Percentiles rank a stretch among this genome's conserved stretches.
Evolutionary conservation across 2,329 filamentous ascomycete genomes (phyloP).

Genomic region (Neofusicoccum sp.): DNA sequence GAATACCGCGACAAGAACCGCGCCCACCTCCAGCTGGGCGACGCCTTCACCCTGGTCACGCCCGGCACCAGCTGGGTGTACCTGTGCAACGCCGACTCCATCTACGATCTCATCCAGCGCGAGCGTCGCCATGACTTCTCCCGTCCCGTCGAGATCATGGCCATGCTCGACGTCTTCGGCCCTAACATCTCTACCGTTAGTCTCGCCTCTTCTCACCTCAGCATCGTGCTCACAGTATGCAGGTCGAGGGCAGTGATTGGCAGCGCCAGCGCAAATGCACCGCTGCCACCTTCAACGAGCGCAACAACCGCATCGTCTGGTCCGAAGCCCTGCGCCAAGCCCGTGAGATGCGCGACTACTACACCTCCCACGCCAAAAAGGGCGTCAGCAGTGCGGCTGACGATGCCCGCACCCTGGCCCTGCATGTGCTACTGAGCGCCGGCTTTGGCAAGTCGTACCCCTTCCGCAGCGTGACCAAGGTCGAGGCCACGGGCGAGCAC

Average conservation of each 20-base stretch:
- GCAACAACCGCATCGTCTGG: constrained; percentile 41
- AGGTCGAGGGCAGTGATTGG: constrained; percentile 36
- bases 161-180: constrained; percentile 35
- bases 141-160: constrained; percentile 28
- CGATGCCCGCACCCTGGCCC: not conserved
- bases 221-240: too few species aligned
- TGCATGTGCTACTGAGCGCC: not conserved
- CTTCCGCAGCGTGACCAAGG: not conserved
- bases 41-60: constrained; percentile 31
- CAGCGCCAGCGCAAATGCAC: constrained; percentile 47
- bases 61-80: constrained; percentile 28
- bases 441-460: constrained; percentile 9
- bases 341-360: not conserved
- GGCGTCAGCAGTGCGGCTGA: not conserved
- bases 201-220: not conserved
- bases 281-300: constrained; percentile 48
- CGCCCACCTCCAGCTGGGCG: constrained; percentile 25
- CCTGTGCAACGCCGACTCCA: constrained; percentile 25
- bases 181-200: constrained; percentile 34
- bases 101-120: constrained; percentile 25
- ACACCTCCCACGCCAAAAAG: not conserved
- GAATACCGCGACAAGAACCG: constrained; percentile 26
- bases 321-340: not conserved
- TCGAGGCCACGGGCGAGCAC: not conserved
- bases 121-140: constrained; percentile 26